Evolutionary conservation across 1,284 basidiomycete genomes (phyloP).

Genomic region (Veloboletus limbatus): DNA sequence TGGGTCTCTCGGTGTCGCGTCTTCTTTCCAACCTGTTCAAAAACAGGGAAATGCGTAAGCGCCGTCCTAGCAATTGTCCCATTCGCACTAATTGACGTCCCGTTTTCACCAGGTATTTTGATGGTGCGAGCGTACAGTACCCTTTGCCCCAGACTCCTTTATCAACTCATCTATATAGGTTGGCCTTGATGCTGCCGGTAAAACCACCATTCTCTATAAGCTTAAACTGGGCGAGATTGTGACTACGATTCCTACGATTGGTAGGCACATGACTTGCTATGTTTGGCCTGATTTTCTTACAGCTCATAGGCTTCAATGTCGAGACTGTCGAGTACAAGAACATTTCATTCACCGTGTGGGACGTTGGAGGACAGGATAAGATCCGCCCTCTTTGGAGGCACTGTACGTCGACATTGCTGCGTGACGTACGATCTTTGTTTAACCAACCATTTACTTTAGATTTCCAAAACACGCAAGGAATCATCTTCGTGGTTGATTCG

Average conservation of each 20-base stretch:
- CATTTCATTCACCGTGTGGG: constrained; percentile 90
- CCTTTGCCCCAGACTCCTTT: constrained; percentile 11
- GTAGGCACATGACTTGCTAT: constrained; percentile 49
- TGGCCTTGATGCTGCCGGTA: constrained; percentile 96
- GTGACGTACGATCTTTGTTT: constrained; percentile 23
- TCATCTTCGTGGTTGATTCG: constrained; percentile 99
- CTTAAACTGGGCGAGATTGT: constrained; percentile 98
- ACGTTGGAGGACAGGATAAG: constrained; percentile 88
- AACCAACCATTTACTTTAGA: constrained; percentile 50
- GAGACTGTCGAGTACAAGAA: constrained; percentile 95
- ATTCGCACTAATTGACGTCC: constrained; percentile 38
- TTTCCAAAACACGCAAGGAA: constrained; percentile 99
- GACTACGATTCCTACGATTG: constrained; percentile 98
- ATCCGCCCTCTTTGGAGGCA: constrained; percentile 96
- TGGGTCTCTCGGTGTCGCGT: constrained; percentile 86
- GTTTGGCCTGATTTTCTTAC: constrained; percentile 23
- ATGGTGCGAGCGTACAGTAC: constrained; percentile 47
- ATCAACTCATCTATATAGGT: constrained; percentile 49
- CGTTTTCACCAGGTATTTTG: constrained; percentile 58
- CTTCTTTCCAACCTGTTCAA: constrained; percentile 89
- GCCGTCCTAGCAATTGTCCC: constrained; percentile 23
- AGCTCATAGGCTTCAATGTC: constrained; percentile 88
- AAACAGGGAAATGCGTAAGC: constrained; percentile 99
- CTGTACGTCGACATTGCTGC: constrained; percentile 58
- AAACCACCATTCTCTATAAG: constrained; percentile 99